Evolutionary conservation across 129 eudicot species (phyloP), one percentile per base, ranked within the genome.

Genomic region (Saussurea involucrata): DNA sequence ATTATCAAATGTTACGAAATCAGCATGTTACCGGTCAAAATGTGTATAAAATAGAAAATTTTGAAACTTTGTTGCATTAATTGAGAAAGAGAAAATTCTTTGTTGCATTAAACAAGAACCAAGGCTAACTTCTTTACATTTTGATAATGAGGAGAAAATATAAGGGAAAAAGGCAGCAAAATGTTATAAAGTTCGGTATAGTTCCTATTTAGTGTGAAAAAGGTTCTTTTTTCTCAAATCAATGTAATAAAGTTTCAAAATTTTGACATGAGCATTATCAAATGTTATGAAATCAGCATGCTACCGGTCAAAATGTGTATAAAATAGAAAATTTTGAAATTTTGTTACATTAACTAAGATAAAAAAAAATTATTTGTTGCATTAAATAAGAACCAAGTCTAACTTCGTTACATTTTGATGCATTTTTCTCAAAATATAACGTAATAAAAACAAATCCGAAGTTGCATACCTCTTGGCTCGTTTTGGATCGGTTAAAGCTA

Each of bases 401-500:
- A 44, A 12, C 57, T 44, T 13, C 18, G 6, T 34, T 44, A n/a
- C 60, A 49, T 40, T 40, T 40, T 40, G 49, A 37, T 37, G 46
- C 46, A 37, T 46, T 46, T 37, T 46, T 20, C 60, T 4, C 21
- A 53, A 53, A 13, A 15, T 12, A 12, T n/a, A n/a, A 22, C 8
- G 24, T 17, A 49, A 21, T 21, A 13, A 60, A 29, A 40, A 63
- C 32, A 24, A 27, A 60, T 71, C 32, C 49, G 0, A 66, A 4
- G 18, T 24, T 11, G 53, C 21, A 60, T 58, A 81, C 99, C 99
- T 88, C 81, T 95, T 95, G 44, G 96, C 99, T 15, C 99, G 95
- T 79, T 95, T 95, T 17, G 99, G 99, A 72, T 95, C 99, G 67
- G 78, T 76, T 76, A 88, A 66, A 58, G 99, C 99, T 73, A 95